These are phyloP conservation scores for Sesbania bispinosa DNA, from an alignment of 306 rosid genomes.

Conservation along the genomic window DNA sequence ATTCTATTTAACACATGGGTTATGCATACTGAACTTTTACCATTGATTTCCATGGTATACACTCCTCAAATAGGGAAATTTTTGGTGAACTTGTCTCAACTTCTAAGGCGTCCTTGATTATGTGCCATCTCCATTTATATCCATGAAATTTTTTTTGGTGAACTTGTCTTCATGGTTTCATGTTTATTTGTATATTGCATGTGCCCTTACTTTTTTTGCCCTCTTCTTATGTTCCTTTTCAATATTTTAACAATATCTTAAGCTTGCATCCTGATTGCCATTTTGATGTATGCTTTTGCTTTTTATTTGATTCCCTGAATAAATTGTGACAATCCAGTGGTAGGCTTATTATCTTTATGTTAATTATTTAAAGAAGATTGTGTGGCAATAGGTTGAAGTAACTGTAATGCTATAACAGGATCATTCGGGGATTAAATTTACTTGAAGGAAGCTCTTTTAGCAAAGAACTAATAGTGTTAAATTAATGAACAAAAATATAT, in stretches of 20 bases:
- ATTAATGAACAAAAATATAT: neutral
- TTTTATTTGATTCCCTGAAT: neutral
- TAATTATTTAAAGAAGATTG: neutral
- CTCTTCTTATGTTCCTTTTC: neutral
- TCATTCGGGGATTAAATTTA: neutral
- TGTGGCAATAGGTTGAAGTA: neutral
- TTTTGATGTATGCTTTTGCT: constrained; percentile 2
- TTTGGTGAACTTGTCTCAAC: neutral
- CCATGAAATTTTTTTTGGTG: neutral
- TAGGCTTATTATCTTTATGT: neutral
- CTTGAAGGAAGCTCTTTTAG: neutral
- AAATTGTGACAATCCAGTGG: neutral
- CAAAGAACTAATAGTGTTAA: neutral
- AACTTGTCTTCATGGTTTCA: neutral
- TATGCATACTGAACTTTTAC: neutral
- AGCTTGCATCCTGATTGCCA: neutral
- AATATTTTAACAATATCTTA: neutral
- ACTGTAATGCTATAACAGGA: neutral
- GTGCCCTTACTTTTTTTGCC: neutral
- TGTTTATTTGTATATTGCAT: neutral
- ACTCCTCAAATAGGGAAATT: neutral
- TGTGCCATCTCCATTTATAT: neutral
- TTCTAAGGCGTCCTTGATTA: neutral
- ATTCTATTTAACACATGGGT: neutral
- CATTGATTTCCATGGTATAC: neutral